phyloP scores from a whole-genome alignment of 1,284 basidiomycete species.

The Leccinum ambiguum region DNA sequence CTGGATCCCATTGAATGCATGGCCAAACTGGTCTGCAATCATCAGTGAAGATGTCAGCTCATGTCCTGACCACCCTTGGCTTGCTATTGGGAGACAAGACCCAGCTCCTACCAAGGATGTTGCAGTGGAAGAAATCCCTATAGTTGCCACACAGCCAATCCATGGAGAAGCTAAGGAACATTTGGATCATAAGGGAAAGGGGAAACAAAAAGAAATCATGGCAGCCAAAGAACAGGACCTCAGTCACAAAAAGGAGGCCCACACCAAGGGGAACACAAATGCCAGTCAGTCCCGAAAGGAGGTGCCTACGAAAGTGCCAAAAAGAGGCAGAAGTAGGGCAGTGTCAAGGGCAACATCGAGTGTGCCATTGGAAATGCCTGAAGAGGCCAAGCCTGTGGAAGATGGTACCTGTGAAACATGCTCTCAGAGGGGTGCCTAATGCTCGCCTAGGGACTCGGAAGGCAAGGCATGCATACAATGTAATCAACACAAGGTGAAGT shows the following conservation, averaged over 20 bases:
- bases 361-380: background rate
- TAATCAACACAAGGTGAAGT: background rate
- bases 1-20: no score
- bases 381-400: background rate
- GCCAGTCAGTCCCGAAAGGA: background rate
- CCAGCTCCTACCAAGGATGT: background rate
- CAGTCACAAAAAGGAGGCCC: no score
- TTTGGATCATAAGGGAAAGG: background rate
- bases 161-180: background rate
- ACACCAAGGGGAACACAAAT: background rate
- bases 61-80: no score
- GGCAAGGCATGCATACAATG: background rate
- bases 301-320: background rate
- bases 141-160: background rate
- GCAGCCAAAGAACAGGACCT: background rate
- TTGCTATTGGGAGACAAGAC: no score
- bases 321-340: no score
- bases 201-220: background rate
- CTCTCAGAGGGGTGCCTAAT: background rate
- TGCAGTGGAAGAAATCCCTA: background rate
- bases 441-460: background rate
- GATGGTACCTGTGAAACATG: background rate
- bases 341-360: background rate
- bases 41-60: no score
- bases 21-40: no score